Base-by-base conservation (phyloP, 2,329 filamentous ascomycete genomes). In the Fonsecaea nubica region DNA sequence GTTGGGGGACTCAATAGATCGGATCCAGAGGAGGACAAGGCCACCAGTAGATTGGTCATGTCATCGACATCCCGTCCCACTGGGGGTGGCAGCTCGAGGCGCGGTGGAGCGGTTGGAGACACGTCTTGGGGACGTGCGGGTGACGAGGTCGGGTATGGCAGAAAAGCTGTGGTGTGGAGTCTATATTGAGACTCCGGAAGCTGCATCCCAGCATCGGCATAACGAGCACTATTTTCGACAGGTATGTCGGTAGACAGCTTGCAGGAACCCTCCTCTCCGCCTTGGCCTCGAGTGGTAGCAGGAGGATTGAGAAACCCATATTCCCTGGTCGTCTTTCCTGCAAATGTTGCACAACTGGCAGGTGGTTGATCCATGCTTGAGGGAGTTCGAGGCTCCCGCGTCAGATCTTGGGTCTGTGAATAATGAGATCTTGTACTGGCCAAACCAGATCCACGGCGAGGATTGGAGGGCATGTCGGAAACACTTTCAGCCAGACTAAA, bases 401-500 rank as follows among this genome's bases (percentile, higher is more conserved):
- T 12, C 21, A 42, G 4, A 30, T 52, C 33, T 13, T 54, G 40
- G 35, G 48, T 10, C 54, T 35, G 18, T 21, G 15, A 33, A 53
- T 6, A 38, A 25, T 18, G n/a, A 32, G n/a, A 25, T 25, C 35
- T 50, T 42, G 45, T 54, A 38, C 15, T 48, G 21, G 33, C 36
- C 48, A 35, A 42, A 12, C 58, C 30, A 30, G 8, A 13, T 15
- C 4, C 6, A 25, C 21, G 60, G 13, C 36, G 21, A 25, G 7
- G 32, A 13, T 33, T 10, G n/a, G 15, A 48, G 10, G 8, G 12
- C 4, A 2, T 33, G 57, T 38, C 53, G 8, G 53, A 13, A 15
- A 58, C 7, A 35, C 42, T 63, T 35, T 68, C 69, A 5, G 62
- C 61, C 13, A 63, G 32, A 56, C 64, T 64, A 12, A 42, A 15